These are phyloP conservation scores for Apiotrichum sp. DNA, from an alignment of 1,284 basidiomycete species.

Conservation along the genomic window DNA sequence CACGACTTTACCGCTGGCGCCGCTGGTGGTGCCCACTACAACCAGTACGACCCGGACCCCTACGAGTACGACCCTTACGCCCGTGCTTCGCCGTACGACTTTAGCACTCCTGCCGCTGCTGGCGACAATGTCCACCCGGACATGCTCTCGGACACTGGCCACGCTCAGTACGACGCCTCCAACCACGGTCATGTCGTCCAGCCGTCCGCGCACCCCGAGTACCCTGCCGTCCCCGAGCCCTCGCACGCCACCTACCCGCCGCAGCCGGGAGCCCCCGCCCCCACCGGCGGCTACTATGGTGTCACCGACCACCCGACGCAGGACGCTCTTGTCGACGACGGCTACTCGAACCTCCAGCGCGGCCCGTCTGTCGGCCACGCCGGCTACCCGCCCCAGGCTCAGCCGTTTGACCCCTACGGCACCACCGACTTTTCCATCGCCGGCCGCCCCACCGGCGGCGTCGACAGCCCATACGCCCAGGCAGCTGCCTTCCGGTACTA, in stretches of 20 bases:
- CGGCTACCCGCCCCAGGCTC: not conserved
- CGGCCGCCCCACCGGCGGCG: slow-evolving; percentile 38
- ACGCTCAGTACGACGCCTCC: slow-evolving; percentile 1
- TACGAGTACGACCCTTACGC: slow-evolving; percentile 14
- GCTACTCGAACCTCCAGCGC: slow-evolving; percentile 39
- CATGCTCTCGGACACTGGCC: not conserved
- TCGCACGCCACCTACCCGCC: slow-evolving; percentile 10
- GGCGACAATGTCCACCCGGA: not conserved
- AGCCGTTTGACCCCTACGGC: slow-evolving; percentile 6
- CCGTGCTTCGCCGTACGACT: slow-evolving; percentile 8
- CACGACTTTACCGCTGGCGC: slow-evolving; percentile 74
- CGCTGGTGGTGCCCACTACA: slow-evolving; percentile 17
- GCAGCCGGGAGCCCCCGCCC: not conserved
- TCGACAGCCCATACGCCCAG: slow-evolving; percentile 33
- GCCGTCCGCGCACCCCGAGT: not conserved
- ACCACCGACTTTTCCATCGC: slow-evolving; percentile 15
- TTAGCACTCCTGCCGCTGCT: not conserved
- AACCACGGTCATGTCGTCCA: not conserved
- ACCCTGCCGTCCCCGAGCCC: slow-evolving; percentile 14
- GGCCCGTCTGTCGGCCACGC: slow-evolving; percentile 18
- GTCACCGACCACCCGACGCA: slow-evolving; percentile 26
- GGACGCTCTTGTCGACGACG: slow-evolving; percentile 30
- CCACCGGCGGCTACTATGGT: slow-evolving; percentile 6
- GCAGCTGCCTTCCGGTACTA: slow-evolving; percentile 35
- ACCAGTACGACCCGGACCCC: slow-evolving; percentile 20